Evolutionary conservation across 768 basidiomycete species (phyloP).

Genomic region (Mycena pura): DNA sequence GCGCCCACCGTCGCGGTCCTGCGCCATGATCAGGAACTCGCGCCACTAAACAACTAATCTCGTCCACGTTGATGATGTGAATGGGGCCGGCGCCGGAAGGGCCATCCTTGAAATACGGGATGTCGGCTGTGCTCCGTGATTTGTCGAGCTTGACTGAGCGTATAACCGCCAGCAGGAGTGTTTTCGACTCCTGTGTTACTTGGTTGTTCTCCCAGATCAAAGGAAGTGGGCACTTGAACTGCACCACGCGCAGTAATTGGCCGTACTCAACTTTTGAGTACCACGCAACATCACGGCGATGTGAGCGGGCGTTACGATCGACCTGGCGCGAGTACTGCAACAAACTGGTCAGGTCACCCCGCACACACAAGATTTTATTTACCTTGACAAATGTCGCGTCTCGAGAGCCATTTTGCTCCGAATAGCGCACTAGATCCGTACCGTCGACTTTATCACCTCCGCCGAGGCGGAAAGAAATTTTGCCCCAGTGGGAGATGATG

Average conservation of each 20-base stretch:
- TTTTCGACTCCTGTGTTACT: not conserved
- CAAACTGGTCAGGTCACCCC: not conserved
- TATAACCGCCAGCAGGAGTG: slow-evolving; percentile 1
- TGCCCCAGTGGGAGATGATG: not conserved
- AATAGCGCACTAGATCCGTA: not conserved
- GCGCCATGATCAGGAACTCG: too few species aligned
- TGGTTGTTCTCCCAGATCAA: not conserved
- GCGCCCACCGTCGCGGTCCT: not conserved
- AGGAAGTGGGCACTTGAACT: too few species aligned
- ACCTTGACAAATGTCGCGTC: slow-evolving; percentile 1
- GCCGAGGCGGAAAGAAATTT: not conserved
- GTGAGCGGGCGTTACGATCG: not conserved
- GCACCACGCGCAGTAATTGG: not conserved
- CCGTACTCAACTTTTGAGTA: not conserved
- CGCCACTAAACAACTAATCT: too few species aligned
- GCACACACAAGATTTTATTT: not conserved
- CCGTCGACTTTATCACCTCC: too few species aligned
- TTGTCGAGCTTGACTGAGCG: not conserved
- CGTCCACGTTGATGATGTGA: too few species aligned
- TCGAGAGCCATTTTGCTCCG: not conserved
- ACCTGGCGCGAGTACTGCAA: slow-evolving; percentile 2
- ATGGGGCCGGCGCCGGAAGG: too few species aligned
- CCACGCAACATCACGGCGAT: not conserved
- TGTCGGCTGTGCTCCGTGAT: not conserved
- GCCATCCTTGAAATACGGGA: not conserved